Evolutionary conservation across 164 flowering plant genomes (phyloP).

Genomic region (Piper longum): DNA sequence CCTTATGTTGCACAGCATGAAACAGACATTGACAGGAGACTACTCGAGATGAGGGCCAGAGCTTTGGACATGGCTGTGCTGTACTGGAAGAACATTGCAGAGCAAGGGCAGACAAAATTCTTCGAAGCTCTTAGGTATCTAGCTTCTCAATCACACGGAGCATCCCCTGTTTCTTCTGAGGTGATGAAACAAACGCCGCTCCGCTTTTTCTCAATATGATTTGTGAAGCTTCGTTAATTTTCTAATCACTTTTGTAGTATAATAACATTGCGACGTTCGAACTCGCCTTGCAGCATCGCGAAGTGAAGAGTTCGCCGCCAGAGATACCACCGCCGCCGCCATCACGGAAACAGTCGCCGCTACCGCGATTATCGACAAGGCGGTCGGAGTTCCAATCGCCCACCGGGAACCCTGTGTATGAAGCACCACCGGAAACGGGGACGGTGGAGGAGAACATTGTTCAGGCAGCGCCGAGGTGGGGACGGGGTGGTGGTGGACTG

Average conservation of each 20-base stretch:
- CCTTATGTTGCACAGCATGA: conserved; percentile 50
- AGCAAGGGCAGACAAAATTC: conserved; percentile 43
- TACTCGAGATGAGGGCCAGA: conserved; percentile 33
- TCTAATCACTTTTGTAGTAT: too few species aligned
- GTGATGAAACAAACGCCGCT: conserved; percentile 1
- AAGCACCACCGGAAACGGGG: neutral
- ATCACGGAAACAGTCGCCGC: neutral
- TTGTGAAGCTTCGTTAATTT: too few species aligned
- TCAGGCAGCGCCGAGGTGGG: too few species aligned
- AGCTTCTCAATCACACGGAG: conserved; percentile 26
- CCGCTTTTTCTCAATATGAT: too few species aligned
- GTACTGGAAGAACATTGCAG: conserved; percentile 38
- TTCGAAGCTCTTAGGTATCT: conserved; percentile 31
- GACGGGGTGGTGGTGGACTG: too few species aligned
- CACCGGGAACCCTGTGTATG: neutral
- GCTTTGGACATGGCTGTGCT: conserved; percentile 47
- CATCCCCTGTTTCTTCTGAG: conserved; percentile 2
- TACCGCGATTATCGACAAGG: neutral
- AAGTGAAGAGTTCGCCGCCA: neutral
- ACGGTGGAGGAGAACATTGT: neutral
- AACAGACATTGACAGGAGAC: conserved; percentile 46
- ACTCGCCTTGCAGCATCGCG: neutral
- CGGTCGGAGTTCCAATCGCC: neutral
- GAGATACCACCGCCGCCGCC: too few species aligned
- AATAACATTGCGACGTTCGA: neutral